phyloP scores from a whole-genome alignment of 352 stramenopile genomes.

The Globisporangium perplexum region DNA sequence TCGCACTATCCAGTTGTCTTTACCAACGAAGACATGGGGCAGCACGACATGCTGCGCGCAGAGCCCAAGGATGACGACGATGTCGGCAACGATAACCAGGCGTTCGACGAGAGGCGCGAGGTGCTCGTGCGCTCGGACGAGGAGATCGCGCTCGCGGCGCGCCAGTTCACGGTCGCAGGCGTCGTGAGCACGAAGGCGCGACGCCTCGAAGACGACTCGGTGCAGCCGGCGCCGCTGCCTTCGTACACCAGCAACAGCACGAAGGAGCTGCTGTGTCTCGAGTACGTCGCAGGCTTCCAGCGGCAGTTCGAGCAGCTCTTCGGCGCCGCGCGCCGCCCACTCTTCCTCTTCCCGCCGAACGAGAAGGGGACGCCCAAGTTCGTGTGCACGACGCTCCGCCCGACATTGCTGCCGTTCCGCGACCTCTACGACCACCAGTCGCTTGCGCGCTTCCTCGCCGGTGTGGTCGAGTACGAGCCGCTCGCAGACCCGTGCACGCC shows the following conservation, averaged over 20 bases:
- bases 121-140: slow-evolving; percentile 51
- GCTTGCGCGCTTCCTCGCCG: slow-evolving; percentile 86
- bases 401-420: slow-evolving; percentile 88
- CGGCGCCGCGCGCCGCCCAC: slow-evolving; percentile 37
- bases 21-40: slow-evolving; percentile 7
- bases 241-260: slow-evolving; percentile 62
- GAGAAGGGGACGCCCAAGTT: slow-evolving; percentile 93
- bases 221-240: slow-evolving; percentile 17
- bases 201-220: slow-evolving; percentile 57
- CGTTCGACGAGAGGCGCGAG: slow-evolving; percentile 43
- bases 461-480: slow-evolving; percentile 92
- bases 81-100: slow-evolving; percentile 12
- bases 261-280: slow-evolving; percentile 91
- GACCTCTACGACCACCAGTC: slow-evolving; percentile 90
- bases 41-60: slow-evolving; percentile 32
- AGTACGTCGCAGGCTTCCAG: slow-evolving; percentile 92
- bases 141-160: slow-evolving; percentile 43
- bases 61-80: slow-evolving; percentile 36
- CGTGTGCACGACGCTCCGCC: slow-evolving; percentile 91
- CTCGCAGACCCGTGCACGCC: slow-evolving; percentile 76
- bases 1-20: too few species aligned
- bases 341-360: slow-evolving; percentile 90
- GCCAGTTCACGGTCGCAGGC: slow-evolving; percentile 69
- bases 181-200: slow-evolving; percentile 79
- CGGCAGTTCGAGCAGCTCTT: slow-evolving; percentile 89